phyloP scores from a whole-genome alignment of 1,284 basidiomycete genomes.

The Cryptococcus neoformans region DNA sequence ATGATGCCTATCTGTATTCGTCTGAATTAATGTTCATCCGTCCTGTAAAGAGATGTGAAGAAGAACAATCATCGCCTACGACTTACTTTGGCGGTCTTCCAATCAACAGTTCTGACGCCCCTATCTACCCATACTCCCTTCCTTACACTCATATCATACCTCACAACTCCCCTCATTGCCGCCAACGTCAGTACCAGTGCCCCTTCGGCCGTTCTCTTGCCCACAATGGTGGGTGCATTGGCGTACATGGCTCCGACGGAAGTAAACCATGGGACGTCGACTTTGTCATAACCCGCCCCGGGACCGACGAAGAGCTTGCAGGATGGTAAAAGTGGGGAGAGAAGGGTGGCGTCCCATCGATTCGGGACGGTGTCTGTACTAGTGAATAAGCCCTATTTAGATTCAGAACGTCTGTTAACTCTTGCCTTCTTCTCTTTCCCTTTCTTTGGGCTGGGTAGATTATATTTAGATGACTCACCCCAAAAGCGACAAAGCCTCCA shows the following conservation, averaged over 20 bases:
- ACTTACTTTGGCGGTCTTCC: slow-evolving; percentile 3
- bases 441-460: neutral
- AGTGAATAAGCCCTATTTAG: slow-evolving; percentile 19
- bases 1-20: slow-evolving; percentile 24
- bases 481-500: slow-evolving; percentile 24
- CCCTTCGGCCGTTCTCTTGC: slow-evolving; percentile 33
- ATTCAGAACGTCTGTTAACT: neutral
- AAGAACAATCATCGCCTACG: too few species aligned
- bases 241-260: slow-evolving; percentile 28
- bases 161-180: slow-evolving; percentile 22
- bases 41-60: neutral
- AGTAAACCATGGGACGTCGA: slow-evolving; percentile 25
- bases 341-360: slow-evolving; percentile 19
- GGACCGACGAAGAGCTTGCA: slow-evolving; percentile 23
- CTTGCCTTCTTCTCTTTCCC: too few species aligned
- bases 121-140: slow-evolving; percentile 17
- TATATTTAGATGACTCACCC: slow-evolving; percentile 14
- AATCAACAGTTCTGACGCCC: slow-evolving; percentile 14
- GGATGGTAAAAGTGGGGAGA: slow-evolving; percentile 16
- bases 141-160: slow-evolving; percentile 1
- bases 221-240: slow-evolving; percentile 33
- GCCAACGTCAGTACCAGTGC: slow-evolving; percentile 27
- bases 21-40: too few species aligned
- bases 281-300: slow-evolving; percentile 27
- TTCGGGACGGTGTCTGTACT: slow-evolving; percentile 18